A percentile compares a stretch with the other conserved stretches of the same genome.
These are phyloP conservation scores for Elsinoe arachidis DNA, from an alignment of 2,329 filamentous ascomycete species.

Conservation along the genomic window DNA sequence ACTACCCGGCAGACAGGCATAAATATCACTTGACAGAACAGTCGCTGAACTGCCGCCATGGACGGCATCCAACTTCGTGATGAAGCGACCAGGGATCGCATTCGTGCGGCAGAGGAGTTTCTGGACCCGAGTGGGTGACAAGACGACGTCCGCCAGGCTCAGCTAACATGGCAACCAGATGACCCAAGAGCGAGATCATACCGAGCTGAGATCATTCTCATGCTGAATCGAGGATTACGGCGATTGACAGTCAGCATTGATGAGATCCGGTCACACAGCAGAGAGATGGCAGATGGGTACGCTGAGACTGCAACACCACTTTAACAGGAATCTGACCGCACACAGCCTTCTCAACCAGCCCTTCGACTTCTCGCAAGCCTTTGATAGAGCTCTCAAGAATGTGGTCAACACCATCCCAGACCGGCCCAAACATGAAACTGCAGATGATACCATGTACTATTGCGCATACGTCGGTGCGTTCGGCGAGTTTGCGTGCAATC, in stretches of 20 bases:
- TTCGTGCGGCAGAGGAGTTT: slow-evolving; percentile 84
- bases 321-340: neutral
- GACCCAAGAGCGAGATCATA: slow-evolving; percentile 62
- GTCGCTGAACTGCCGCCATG: slow-evolving; percentile 41
- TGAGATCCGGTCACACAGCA: slow-evolving; percentile 79
- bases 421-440: slow-evolving; percentile 64
- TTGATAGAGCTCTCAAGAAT: slow-evolving; percentile 82
- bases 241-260: slow-evolving; percentile 61
- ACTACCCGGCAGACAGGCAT: too few relatives aligned
- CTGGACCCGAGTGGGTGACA: slow-evolving; percentile 68
- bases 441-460: slow-evolving; percentile 77
- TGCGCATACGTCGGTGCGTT: slow-evolving; percentile 97
- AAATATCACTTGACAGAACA: neutral
- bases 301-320: neutral
- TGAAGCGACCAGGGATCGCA: slow-evolving; percentile 72
- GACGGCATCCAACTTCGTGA: slow-evolving; percentile 69
- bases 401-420: slow-evolving; percentile 73
- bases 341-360: slow-evolving; percentile 68
- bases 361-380: slow-evolving; percentile 81
- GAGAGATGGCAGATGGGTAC: slow-evolving; percentile 65
- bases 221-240: slow-evolving; percentile 54
- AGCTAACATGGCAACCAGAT: slow-evolving; percentile 33
- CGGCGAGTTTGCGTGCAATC: slow-evolving; percentile 89
- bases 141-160: slow-evolving; percentile 4
- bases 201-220: slow-evolving; percentile 75